Evolutionary conservation across 23 red algal species (phyloP), one percentile per base, ranked within the genome.

Genomic region (Gracilaria caudata): DNA sequence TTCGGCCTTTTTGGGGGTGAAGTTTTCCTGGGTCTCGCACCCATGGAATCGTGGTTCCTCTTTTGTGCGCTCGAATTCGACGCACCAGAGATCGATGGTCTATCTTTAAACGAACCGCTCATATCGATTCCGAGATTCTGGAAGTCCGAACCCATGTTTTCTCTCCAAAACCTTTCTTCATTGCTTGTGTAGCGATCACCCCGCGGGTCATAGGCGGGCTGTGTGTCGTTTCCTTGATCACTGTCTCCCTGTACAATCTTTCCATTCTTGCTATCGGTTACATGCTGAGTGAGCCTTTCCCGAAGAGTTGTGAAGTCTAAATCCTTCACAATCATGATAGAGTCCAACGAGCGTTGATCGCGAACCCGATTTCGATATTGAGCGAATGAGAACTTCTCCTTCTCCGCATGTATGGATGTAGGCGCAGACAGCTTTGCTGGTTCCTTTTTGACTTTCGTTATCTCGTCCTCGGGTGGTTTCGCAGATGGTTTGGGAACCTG

Each of bases 101-200:
- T 92, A 25, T 68, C 71, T 56, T 94, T 94, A 60, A 97, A 97
- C 29, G 83, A 88, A 29, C 79, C 88, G 38, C 87, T 86, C 74
- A 91, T 90, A 68, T 97, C 94, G 89, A 97, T 97, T 25, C 94
- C 94, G 54, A 97, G 87, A 16, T 90, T 89, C 33, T 91, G 79
- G 39, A 97, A 90, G 51, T 97, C 94, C n/a, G 88, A 84, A 12
- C 94, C 94, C 78, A 97, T 55, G 29, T 97, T 87, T 57, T 97
- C 94, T 38, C 94, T 68, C 70, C 83, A 97, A 28, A 97, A 90
- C 25, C 89, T 68, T 29, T 93, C 94, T 45, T 92, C 90, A n/a
- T 82, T 75, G 43, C 85, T 89, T 20, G 82, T 90, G 59, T 97
- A 97, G 65, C 94, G 80, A 56, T 97, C 94, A 20, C 94, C 94